Conservation (phyloP, 768 basidiomycete species). For the Termitomyces sp. region DNA sequence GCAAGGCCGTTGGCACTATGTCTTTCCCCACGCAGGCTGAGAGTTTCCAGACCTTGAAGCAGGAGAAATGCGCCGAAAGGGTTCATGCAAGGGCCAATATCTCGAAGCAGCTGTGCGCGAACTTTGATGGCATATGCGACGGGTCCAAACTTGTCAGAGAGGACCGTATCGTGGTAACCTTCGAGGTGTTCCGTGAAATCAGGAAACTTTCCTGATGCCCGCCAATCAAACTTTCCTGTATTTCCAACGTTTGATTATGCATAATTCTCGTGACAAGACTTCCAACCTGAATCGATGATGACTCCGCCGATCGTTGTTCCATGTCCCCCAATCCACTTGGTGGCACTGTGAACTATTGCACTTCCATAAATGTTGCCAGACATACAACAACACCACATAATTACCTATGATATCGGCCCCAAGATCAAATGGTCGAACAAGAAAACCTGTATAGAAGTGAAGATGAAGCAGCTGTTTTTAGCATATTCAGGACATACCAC, state of each 20-base stretch:
- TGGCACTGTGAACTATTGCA: constrained; percentile 60
- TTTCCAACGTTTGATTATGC: not conserved
- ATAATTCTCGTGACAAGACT: constrained; percentile 3
- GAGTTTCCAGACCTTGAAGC: constrained; percentile 76
- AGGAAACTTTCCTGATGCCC: constrained; percentile 62
- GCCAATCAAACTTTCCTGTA: constrained; percentile 68
- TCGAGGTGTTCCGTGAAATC: constrained; percentile 69
- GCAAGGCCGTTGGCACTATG: constrained; percentile 68
- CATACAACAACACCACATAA: too few relatives aligned
- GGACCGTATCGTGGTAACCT: constrained; percentile 70
- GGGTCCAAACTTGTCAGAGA: constrained; percentile 60
- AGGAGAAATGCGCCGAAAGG: constrained; percentile 73
- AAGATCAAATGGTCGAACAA: constrained; percentile 62
- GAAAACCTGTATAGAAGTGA: constrained; percentile 35
- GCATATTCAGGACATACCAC: constrained; percentile 29
- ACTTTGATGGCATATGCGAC: constrained; percentile 62
- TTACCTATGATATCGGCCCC: constrained; percentile 73
- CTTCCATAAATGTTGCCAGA: not conserved
- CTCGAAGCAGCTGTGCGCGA: constrained; percentile 58
- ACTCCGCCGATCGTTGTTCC: constrained; percentile 79
- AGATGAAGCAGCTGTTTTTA: constrained; percentile 9
- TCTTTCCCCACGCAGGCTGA: constrained; percentile 63
- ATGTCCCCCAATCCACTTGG: constrained; percentile 83
- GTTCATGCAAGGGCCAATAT: constrained; percentile 60
- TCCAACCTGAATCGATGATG: constrained; percentile 60